Evolutionary conservation across 2,329 filamentous ascomycete species (phyloP).

Genomic region (Phaeomoniella chlamydospora): DNA sequence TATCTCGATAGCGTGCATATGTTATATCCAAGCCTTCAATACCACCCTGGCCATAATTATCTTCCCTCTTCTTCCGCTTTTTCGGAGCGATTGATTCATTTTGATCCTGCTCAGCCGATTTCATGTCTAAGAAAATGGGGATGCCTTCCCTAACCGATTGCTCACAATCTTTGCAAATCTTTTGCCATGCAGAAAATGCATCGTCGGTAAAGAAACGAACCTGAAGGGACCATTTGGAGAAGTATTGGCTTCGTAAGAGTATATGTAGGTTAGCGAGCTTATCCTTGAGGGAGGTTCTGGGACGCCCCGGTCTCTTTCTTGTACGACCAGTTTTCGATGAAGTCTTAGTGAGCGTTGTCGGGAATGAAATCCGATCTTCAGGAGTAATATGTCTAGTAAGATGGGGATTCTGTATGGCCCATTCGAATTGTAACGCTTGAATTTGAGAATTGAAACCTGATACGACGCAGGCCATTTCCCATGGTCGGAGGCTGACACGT

Average conservation of each 20-base stretch:
- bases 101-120: slow-evolving; percentile 7
- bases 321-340: slow-evolving; percentile 20
- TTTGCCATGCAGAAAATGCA: slow-evolving; percentile 54
- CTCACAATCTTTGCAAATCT: slow-evolving; percentile 36
- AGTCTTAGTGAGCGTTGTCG: slow-evolving; percentile 8
- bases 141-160: slow-evolving; percentile 34
- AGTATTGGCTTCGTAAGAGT: slow-evolving; percentile 64
- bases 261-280: slow-evolving; percentile 70
- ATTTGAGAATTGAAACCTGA: slow-evolving; percentile 79
- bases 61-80: slow-evolving; percentile 8
- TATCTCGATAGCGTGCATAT: slow-evolving; percentile 33
- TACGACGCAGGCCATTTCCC: slow-evolving; percentile 81
- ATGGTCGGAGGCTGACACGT: slow-evolving; percentile 55
- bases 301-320: slow-evolving; percentile 38
- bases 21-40: slow-evolving; percentile 35
- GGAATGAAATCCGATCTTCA: slow-evolving; percentile 23
- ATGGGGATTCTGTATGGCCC: slow-evolving; percentile 83
- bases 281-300: slow-evolving; percentile 47
- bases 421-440: slow-evolving; percentile 89
- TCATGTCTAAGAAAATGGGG: slow-evolving; percentile 39
- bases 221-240: slow-evolving; percentile 67
- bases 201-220: slow-evolving; percentile 65
- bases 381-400: slow-evolving; percentile 62
- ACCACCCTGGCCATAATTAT: slow-evolving; percentile 16
- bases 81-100: slow-evolving; percentile 7